Base-by-base conservation (phyloP, 495 filamentous ascomycete genomes). In the Aspergillus baeticus region DNA sequence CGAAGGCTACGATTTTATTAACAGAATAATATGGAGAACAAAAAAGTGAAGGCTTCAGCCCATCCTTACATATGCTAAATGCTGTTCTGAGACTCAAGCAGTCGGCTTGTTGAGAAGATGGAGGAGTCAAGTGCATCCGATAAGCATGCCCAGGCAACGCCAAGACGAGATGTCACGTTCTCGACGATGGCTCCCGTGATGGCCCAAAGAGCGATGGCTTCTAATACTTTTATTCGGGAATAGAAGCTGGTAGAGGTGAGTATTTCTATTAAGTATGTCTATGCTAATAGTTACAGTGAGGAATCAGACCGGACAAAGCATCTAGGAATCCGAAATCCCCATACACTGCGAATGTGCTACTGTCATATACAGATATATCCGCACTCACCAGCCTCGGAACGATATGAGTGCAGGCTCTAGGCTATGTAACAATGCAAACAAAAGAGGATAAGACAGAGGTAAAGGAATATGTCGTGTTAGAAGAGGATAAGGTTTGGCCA, bases 201-300 rank as follows among this genome's bases (percentile, higher is more conserved):
- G n/a, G n/a, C n/a, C n/a, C n/a, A n/a, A n/a, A n/a, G n/a, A n/a
- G n/a, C n/a, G n/a, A n/a, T n/a, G n/a, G n/a, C n/a, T n/a, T n/a
- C n/a, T n/a, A n/a, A n/a, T n/a, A n/a, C n/a, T n/a, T n/a, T n/a
- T n/a, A n/a, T n/a, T n/a, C 8, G 26, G 26, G 8, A 18, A 15
- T 10, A 10, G 22, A 36, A 6, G 34, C 8, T 20, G 36, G 37
- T 38, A 41, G 58, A 60, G 53, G 48, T 47, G 53, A 43, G 41
- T 53, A 35, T 56, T 33, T 56, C 37, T 47, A 56, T 47, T 54
- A 47, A 52, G 20, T 60, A 47, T 60, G 20, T 60, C 58, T 60
- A 60, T 60, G 47, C 38, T 41, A 29, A 8, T 44, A 20, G 36
- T 50, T 48, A 50, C 37, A 50, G 26, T 18, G 23, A 33, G 35